A percentile compares a stretch with the other conserved stretches of the same genome.
Conservation (phyloP, 805 yeast species). For the Saccharomyces kudriavzevii region DNA sequence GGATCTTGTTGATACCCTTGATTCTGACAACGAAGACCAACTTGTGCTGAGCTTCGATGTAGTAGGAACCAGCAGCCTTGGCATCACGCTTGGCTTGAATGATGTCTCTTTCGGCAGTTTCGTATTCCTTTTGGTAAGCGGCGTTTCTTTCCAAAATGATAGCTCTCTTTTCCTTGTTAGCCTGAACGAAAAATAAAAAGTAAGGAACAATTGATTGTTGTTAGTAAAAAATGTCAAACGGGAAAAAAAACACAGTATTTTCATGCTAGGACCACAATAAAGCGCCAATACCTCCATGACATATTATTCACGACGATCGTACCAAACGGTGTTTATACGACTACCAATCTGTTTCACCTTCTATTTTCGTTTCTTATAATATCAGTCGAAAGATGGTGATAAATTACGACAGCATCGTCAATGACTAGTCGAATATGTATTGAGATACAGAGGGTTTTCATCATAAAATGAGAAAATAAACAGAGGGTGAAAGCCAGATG, state of each 20-base stretch:
- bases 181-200: slow-evolving; percentile 25
- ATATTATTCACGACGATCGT: background rate
- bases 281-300: background rate
- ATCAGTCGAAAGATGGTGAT: slow-evolving; percentile 77
- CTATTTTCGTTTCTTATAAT: slow-evolving; percentile 2
- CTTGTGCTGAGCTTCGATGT: slow-evolving; percentile 90
- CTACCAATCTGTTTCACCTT: background rate
- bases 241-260: background rate
- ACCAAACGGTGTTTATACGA: background rate
- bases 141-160: slow-evolving; percentile 89
- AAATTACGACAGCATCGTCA: slow-evolving; percentile 60
- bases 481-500: background rate
- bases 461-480: slow-evolving; percentile 19
- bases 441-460: slow-evolving; percentile 45
- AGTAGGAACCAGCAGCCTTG: slow-evolving; percentile 88
- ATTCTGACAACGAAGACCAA: slow-evolving; percentile 94
- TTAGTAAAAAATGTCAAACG: slow-evolving; percentile 8
- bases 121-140: slow-evolving; percentile 93
- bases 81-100: slow-evolving; percentile 87
- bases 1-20: slow-evolving; percentile 98
- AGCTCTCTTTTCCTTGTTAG: slow-evolving; percentile 50
- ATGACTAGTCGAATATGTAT: slow-evolving; percentile 51
- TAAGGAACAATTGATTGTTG: background rate
- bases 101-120: slow-evolving; percentile 82
- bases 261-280: background rate